These are phyloP conservation scores for Prunus mongolica DNA, from an alignment of 306 rosid genomes.

Conservation along the genomic window DNA sequence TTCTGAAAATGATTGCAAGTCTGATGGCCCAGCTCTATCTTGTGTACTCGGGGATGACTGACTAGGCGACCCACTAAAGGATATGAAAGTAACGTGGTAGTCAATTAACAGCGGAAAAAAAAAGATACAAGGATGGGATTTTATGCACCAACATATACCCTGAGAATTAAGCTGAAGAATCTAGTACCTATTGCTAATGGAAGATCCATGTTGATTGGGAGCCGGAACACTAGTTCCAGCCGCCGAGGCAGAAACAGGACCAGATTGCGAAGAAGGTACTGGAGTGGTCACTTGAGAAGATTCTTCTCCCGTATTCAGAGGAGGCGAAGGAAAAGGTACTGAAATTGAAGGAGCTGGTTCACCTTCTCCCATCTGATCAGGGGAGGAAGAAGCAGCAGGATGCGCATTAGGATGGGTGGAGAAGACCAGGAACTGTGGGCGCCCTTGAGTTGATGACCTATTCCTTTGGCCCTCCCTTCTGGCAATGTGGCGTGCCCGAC, in stretches of 20 bases:
- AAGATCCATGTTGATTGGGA: conserved; percentile 49
- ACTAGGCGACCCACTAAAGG: conserved; percentile 52
- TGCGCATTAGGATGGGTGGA: conserved; percentile 75
- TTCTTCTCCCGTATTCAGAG: conserved; percentile 52
- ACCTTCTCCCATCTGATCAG: conserved; percentile 60
- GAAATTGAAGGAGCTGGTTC: conserved; percentile 52
- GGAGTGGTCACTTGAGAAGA: conserved; percentile 41
- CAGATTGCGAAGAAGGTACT: conserved; percentile 41
- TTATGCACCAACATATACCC: not conserved
- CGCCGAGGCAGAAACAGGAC: conserved; percentile 52
- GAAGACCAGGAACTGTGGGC: conserved; percentile 77
- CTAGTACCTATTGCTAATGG: conserved; percentile 43
- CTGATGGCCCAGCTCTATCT: conserved; percentile 96
- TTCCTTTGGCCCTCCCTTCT: conserved; percentile 92
- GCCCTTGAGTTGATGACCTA: conserved; percentile 85
- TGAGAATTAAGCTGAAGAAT: conserved; percentile 8
- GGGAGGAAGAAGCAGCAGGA: conserved; percentile 59
- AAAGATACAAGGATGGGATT: not conserved
- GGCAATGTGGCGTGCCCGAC: conserved; percentile 87
- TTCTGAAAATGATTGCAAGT: conserved; percentile 84
- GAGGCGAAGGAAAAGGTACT: conserved; percentile 36
- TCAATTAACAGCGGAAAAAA: not conserved
- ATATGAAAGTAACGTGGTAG: conserved; percentile 2
- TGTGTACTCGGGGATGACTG: conserved; percentile 66
- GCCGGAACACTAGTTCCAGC: conserved; percentile 51